Base-by-base conservation (phyloP, 2,329 filamentous ascomycete genomes). In the Cladophialophora bantiana region DNA sequence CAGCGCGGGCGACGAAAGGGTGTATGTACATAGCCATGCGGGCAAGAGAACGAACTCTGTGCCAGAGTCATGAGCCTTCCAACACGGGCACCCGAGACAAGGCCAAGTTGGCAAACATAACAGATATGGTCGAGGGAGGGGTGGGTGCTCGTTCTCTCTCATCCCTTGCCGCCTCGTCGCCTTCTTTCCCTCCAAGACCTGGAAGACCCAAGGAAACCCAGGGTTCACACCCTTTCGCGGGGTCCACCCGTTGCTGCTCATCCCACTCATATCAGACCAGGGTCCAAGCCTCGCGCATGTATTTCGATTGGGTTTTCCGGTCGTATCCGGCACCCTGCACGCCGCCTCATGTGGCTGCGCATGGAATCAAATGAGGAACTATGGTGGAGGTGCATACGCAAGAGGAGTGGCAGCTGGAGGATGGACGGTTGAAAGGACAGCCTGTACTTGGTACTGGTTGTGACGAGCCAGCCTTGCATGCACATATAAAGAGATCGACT, bases 321-420 rank as follows among this genome's bases (percentile, higher is more conserved):
- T 56, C 57, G 36, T 55, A 59, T 60, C 64, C 58, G 60, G 65
- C 12, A 53, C 59, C 45, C 45, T 53, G 52, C 59, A 26, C 40
- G 58, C 62, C 65, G 68, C 68, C 64, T 68, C 68, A 68, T 70
- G 68, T 66, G 68, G 68, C 66, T 68, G 55, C 57, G 59, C 62
- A 36, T 36, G 38, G 53, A 40, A 26, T 35, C 34, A 45, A 54
- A 61, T 20, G 59, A 53, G 35, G 26, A 26, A 48, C 32, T 40
- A 38, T 48, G 59, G 59, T 61, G 59, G 45, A 48, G 35, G 52
- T 52, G 56, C 60, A 59, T 48, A 59, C 56, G 63, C 62, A 64
- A 20, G 18, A 20, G 45, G 45, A 59, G 50, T 55, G 36, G 20
- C 36, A 58, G 58, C 58, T 61, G 50, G 26, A 52, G 31, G 45